phyloP scores from a whole-genome alignment of 1,139 yeast genomes.

The Geotrichum fermentans region DNA sequence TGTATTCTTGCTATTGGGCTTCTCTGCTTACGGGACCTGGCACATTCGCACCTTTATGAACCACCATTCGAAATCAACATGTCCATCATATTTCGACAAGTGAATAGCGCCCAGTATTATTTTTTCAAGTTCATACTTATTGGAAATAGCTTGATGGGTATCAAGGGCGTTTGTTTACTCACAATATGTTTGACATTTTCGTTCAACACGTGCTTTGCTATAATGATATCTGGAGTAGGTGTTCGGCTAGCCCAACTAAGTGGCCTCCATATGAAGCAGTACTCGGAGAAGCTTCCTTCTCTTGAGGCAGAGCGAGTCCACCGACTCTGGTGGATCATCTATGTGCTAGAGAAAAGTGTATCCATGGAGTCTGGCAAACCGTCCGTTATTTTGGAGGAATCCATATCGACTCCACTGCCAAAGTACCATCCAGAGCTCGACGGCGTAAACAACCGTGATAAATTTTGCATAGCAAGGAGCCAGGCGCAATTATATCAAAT shows the following conservation, averaged over 20 bases:
- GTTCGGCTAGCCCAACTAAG: conserved; percentile 58
- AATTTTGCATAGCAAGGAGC: conserved; percentile 9
- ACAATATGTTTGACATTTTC: conserved; percentile 24
- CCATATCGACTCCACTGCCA: conserved; percentile 31
- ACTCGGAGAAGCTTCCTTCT: conserved; percentile 40
- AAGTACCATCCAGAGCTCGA: conserved; percentile 21
- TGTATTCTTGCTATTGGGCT: conserved; percentile 23
- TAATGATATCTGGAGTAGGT: conserved; percentile 48
- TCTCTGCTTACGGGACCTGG: background rate
- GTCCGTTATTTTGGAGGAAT: conserved; percentile 50
- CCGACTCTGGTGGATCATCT: conserved; percentile 54
- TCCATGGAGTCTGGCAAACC: conserved; percentile 58
- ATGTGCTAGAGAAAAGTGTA: conserved; percentile 49
- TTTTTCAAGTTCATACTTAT: conserved; percentile 22
- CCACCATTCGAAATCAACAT: background rate
- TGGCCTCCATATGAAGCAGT: conserved; percentile 60
- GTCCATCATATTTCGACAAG: background rate
- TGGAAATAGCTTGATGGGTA: conserved; percentile 24
- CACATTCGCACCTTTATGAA: background rate
- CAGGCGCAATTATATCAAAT: conserved; percentile 25
- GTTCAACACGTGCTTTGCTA: conserved; percentile 42
- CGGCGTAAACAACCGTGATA: conserved; percentile 8
- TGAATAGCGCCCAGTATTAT: conserved; percentile 25
- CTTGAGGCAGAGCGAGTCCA: conserved; percentile 43
- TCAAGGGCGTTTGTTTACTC: conserved; percentile 26